Evolutionary conservation across 2,329 filamentous ascomycete genomes (phyloP), one percentile per base, ranked within the genome.

Genomic region (Fusarium staphyleae): DNA sequence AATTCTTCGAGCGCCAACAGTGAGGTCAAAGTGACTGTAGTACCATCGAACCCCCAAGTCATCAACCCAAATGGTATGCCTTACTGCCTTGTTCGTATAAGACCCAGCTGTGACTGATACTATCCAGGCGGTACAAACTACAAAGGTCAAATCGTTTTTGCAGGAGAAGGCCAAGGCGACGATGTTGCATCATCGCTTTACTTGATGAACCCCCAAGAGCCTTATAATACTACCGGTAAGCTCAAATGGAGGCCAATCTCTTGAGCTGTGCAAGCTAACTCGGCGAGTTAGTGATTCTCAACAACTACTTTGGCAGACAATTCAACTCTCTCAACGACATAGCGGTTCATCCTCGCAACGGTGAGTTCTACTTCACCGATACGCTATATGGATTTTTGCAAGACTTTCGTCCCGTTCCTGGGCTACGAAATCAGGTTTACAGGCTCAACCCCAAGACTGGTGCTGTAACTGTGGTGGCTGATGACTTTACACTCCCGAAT

Each of bases 301-400:
- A 84, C 62, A 84, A 82, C 68, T 87, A 76, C 67, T 83, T 82
- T 45, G 83, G 84, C 26, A 77, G 83, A 2, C 75, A 80, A 33
- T 87, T 87, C 72, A 84, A 79, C 67, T 85, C 83, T 0, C 68
- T 85, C 9, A 87, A 87, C 62, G 84, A 87, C 52, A 75, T 83
- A 0, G 75, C 77, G 1, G 68, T 84, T 54, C 77, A 86, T 60
- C 77, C 83, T 33, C 66, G 69, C 12, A 85, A 80, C 46, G 77
- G 78, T 24, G 79, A 83, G 16, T 68, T 87, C 12, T 87, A 85
- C 75, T 87, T 87, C 64, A 87, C 84, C 4, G 85, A 87, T 52
- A 80, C 82, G 0, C 75, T 79, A 3, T 87, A 87, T 62, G 85
- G 82, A 2, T 81, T 76, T 50, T 73, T 81, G n/a, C 84, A 87